Evolutionary conservation across 1,284 basidiomycete species (phyloP).

Genomic region (Ceratobasidium papillatum): DNA sequence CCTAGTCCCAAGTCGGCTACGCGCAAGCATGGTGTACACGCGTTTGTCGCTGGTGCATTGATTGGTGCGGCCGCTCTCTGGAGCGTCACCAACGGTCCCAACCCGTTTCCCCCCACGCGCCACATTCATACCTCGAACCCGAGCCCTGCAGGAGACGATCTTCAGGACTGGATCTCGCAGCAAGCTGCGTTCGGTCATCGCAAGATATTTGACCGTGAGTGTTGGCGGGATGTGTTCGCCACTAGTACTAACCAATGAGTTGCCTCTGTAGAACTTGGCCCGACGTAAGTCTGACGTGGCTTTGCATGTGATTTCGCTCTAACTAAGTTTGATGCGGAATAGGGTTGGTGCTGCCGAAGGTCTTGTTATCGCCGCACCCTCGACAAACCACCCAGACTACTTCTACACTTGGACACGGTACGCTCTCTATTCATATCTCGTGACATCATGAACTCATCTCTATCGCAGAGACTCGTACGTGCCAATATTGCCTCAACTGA

Average conservation of each 20-base stretch:
- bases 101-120: not conserved
- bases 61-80: constrained; percentile 2
- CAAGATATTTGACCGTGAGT: constrained; percentile 35
- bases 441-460: not conserved
- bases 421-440: constrained; percentile 47
- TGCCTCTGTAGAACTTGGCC: not conserved
- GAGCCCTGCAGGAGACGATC: not conserved
- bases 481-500: constrained; percentile 44
- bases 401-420: constrained; percentile 60
- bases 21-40: not conserved
- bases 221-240: not conserved
- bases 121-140: not conserved
- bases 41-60: constrained; percentile 10
- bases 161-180: constrained; percentile 20
- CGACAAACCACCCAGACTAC: constrained; percentile 54
- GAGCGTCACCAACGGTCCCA: not conserved
- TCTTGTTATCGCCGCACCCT: constrained; percentile 55
- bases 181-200: constrained; percentile 8
- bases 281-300: constrained; percentile 3
- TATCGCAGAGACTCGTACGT: constrained; percentile 45
- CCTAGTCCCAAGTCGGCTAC: not conserved
- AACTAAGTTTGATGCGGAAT: not conserved
- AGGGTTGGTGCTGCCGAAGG: constrained; percentile 51
- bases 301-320: not conserved
- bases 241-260: not conserved